Evolutionary conservation across 2,329 filamentous ascomycete genomes (phyloP), one percentile per base, ranked within the genome.

Genomic region (Microsporum canis): DNA sequence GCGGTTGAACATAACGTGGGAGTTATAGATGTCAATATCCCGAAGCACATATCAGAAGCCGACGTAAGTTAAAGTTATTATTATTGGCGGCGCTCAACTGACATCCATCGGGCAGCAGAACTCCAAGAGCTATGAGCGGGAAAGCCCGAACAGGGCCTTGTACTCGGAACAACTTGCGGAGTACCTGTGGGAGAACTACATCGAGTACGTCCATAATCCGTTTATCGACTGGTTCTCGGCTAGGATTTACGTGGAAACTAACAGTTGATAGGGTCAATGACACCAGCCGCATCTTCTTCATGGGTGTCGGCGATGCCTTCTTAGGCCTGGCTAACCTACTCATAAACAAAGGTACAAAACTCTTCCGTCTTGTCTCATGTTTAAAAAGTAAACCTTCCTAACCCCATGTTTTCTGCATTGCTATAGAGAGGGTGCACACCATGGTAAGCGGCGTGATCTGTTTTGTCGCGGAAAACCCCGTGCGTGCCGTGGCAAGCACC

Each of bases 171-270:
- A 92, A 63, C 77, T 96, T 8, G 84, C 92, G 3, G 85, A 82
- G 63, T 97, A 96, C 69, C 78, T 99, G 12, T 99, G 94, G 94
- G 91, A 96, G 68, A 99, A 99, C 70, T 96, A 96, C 70, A 84
- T 99, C 23, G 89, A 96, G 78, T 84, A 73, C 67, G 78, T 29
- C 14, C 7, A 31, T 14, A 23, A 23, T 23, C 34, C 31, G 31
- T 17, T 36, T 45, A 49, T 23, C 17, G 17, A 23, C 17, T 23
- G 17, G 17, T 23, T 23, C 17, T 23, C 17, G 17, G 23, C 36
- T 41, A 43, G 8, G 5, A 1, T 6, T 12, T 45, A 31, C 23
- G 12, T 58, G 5, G 17, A 36, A 14, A 23, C 38, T 55, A 36
- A 55, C 23, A 23, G 17, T 60, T 65, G 59, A 38, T 60, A 80